Percentiles rank a stretch among this genome's conserved stretches.
phyloP scores from a whole-genome alignment of 2,329 filamentous ascomycete species.

The Apiospora saccharicola region DNA sequence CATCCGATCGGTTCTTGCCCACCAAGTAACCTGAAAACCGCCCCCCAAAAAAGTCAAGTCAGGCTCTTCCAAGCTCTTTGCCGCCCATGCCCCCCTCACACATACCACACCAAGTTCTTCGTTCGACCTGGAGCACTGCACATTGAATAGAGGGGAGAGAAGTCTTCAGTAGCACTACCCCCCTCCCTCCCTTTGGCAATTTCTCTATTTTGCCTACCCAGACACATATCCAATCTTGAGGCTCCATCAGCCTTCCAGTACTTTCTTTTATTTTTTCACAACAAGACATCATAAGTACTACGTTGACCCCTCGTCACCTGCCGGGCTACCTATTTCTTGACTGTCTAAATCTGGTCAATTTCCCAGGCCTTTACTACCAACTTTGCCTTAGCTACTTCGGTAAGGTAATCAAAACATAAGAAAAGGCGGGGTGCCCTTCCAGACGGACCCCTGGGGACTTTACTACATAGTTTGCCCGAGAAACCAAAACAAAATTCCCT shows the following conservation, averaged over 20 bases:
- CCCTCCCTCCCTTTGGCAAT: conserved; percentile 6
- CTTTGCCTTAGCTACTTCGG: conserved; percentile 16
- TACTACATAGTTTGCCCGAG: conserved; percentile 16
- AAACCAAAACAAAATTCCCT: conserved; percentile 25
- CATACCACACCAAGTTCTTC: neutral
- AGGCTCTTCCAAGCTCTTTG: conserved; percentile 1
- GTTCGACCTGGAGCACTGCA: neutral
- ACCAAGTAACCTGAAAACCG: conserved; percentile 13
- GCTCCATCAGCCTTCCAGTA: conserved; percentile 22
- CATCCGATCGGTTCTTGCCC: conserved; percentile 14
- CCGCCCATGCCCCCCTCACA: conserved; percentile 17
- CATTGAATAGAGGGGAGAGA: neutral
- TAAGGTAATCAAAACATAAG: conserved; percentile 21
- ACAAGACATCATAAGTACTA: neutral
- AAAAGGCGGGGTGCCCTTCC: conserved; percentile 21
- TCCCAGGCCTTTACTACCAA: conserved; percentile 3
- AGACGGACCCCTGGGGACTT: conserved; percentile 24
- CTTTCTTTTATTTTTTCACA: conserved; percentile 1
- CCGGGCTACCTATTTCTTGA: conserved; percentile 4
- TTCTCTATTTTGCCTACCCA: conserved; percentile 4
- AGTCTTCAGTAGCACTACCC: neutral
- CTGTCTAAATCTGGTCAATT: conserved; percentile 19
- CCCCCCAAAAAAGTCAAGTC: conserved; percentile 7
- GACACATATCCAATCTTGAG: conserved; percentile 5
- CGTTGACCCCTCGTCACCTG: conserved; percentile 11